Evolutionary conservation across 2,329 filamentous ascomycete genomes (phyloP), one percentile per base, ranked within the genome.

Genomic region (Aotearoamyces nothofagi): DNA sequence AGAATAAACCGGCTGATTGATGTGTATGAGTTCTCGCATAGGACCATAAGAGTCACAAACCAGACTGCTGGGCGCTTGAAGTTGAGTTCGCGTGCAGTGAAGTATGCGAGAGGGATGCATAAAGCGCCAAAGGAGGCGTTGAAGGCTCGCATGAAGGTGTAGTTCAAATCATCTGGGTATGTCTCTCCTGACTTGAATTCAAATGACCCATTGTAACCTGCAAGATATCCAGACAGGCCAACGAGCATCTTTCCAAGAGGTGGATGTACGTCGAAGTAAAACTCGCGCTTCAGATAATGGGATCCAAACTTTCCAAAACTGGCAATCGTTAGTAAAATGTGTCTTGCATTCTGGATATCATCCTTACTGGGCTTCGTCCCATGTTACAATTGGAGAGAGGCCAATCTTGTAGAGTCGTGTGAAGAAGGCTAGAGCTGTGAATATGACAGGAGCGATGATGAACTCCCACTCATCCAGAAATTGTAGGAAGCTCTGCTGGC

Each of bases 21-120:
- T 27, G 90, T 93, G 61, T 96, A 98, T 29, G 90, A 96, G 63
- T 98, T 98, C 56, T 98, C 90, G 62, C 84, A 98, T 23, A 98
- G 72, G 24, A 98, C 86, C 82, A 94, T 94, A 44, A 96, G 62
- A 12, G 86, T 90, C 33, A 96, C 76, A 33, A 98, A 66, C 90
- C 90, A 98, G 42, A 94, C 82, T 27, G 86, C 79, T 23, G 83
- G 77, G 40, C 79, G 74, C 50, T 73, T 76, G 50, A 96, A 77
- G 50, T 84, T 80, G 45, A 98, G 62, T 56, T 94, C 86, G 47
- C 78, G 80, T 17, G 87, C 87, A 20, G 90, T 98, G 54, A 71
- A 96, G 62, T 96, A 98, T 32, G 90, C 87, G 55, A 98, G 60
- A 11, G 90, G 90, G 26, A 98, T 75, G 50, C 83, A 94, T 35